phyloP scores from a whole-genome alignment of 129 eudicot species.

The Pulicaria dysenterica region DNA sequence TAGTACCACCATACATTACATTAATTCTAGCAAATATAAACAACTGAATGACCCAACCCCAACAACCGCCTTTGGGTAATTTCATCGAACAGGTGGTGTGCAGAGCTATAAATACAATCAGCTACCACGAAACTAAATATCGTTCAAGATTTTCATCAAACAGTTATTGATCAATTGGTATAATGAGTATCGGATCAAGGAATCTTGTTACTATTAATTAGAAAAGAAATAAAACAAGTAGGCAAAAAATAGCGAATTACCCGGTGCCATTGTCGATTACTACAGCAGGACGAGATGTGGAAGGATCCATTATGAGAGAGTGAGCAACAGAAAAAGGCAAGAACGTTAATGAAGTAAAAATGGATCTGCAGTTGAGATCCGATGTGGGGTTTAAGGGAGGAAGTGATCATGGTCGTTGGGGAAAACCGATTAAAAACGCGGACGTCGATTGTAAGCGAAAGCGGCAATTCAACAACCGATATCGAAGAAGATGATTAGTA shows the following conservation, averaged over 20 bases:
- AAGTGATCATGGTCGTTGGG: slow-evolving; percentile 64
- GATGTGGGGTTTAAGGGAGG: slow-evolving; percentile 46
- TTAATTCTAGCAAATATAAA: background rate
- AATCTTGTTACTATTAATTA: background rate
- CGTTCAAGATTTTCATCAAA: slow-evolving; percentile 8
- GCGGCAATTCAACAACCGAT: slow-evolving; percentile 38
- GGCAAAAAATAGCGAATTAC: slow-evolving; percentile 33
- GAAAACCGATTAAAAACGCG: slow-evolving; percentile 22
- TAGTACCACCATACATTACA: slow-evolving; percentile 16
- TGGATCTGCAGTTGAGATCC: slow-evolving; percentile 76
- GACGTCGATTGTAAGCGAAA: slow-evolving; percentile 39
- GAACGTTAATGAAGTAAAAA: slow-evolving; percentile 19
- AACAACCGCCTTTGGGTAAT: background rate
- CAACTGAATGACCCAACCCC: background rate
- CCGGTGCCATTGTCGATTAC: slow-evolving; percentile 99
- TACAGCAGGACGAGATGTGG: slow-evolving; percentile 89
- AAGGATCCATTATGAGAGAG: slow-evolving; percentile 62
- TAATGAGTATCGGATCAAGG: background rate
- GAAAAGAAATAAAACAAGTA: background rate
- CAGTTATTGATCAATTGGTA: slow-evolving; percentile 6
- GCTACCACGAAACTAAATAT: background rate
- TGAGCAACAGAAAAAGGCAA: slow-evolving; percentile 16
- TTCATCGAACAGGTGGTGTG: slow-evolving; percentile 38
- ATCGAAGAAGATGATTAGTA: slow-evolving; percentile 3
- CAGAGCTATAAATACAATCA: background rate